Percentiles rank a stretch among this genome's conserved stretches.
phyloP scores from a whole-genome alignment of 345 rosid genomes.

The Bruguiera parviflora region DNA sequence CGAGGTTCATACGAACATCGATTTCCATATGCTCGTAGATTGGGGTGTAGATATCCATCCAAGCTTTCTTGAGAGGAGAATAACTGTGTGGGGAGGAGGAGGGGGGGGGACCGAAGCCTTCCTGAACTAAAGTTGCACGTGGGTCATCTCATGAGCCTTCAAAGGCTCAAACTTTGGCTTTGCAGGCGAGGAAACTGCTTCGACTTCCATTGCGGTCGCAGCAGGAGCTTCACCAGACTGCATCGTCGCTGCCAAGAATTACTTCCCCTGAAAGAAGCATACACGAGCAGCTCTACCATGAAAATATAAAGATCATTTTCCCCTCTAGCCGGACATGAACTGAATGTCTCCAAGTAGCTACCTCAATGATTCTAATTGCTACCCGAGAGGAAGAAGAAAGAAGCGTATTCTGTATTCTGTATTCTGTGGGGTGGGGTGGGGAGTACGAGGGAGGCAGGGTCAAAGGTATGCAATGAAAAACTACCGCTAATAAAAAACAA shows the following conservation, averaged over 20 bases:
- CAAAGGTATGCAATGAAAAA: too few species aligned
- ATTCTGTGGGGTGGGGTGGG: too few species aligned
- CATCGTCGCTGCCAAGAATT: conserved; percentile 6
- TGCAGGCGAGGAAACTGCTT: conserved; percentile 36
- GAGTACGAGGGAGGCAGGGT: too few species aligned
- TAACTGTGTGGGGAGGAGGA: conserved; percentile 38
- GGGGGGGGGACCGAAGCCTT: conserved; percentile 63
- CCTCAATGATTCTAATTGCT: too few species aligned
- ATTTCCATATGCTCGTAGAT: conserved; percentile 81
- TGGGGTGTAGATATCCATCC: conserved; percentile 81
- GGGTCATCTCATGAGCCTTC: conserved; percentile 86
- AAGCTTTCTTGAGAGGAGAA: conserved; percentile 76
- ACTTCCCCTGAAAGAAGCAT: too few species aligned
- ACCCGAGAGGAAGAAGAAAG: too few species aligned
- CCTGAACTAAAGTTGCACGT: conserved; percentile 62
- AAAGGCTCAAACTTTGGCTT: conserved; percentile 68
- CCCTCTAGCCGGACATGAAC: too few species aligned
- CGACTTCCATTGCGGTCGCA: conserved; percentile 43
- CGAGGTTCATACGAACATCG: conserved; percentile 84
- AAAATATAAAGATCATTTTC: too few species aligned
- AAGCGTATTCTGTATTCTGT: too few species aligned
- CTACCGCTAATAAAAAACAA: too few species aligned
- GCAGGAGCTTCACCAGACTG: conserved; percentile 7
- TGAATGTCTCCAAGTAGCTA: too few species aligned
- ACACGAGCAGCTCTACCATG: too few species aligned